Percentiles rank a stretch among this genome's conserved stretches.
phyloP scores from a whole-genome alignment of 73 alveolate species.

The Durusdinium trenchii region DNA sequence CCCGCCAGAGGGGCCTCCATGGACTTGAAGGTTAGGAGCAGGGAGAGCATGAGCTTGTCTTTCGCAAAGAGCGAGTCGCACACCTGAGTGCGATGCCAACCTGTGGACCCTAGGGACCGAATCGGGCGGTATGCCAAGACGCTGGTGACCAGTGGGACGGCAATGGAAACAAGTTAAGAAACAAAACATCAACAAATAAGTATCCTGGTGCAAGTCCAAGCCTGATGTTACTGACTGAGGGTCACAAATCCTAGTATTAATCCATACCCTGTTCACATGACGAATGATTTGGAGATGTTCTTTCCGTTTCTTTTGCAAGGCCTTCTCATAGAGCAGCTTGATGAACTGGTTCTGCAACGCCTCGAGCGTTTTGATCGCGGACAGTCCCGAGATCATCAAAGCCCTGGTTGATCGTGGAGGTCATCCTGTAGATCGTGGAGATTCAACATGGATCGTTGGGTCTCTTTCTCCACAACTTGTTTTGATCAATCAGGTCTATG shows the following conservation, averaged over 20 bases:
- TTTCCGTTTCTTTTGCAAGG: not conserved
- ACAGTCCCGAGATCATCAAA: not conserved
- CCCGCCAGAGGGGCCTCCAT: conserved; percentile 83
- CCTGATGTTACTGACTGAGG: no score
- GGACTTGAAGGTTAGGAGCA: conserved; percentile 98
- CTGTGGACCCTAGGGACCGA: not conserved
- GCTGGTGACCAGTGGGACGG: not conserved
- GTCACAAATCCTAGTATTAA: no score
- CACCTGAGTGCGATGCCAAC: conserved; percentile 96
- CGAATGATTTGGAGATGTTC: no score
- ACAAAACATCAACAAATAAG: not conserved
- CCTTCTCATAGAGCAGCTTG: conserved; percentile 94
- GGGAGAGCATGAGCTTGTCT: conserved; percentile 99
- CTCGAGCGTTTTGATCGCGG: not conserved
- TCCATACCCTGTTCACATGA: no score
- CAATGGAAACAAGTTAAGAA: not conserved
- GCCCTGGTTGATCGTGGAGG: no score
- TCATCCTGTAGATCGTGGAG: no score
- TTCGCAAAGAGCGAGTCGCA: conserved; percentile 99
- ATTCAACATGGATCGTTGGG: no score
- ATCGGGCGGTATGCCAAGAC: not conserved
- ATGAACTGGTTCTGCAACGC: conserved; percentile 90
- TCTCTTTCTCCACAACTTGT: no score
- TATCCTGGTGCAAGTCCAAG: no score
- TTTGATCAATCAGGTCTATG: no score